These are phyloP conservation scores for Gilbertella persicaria DNA, from an alignment of 371 early-diverging fungal genomes.

Conservation along the genomic window DNA sequence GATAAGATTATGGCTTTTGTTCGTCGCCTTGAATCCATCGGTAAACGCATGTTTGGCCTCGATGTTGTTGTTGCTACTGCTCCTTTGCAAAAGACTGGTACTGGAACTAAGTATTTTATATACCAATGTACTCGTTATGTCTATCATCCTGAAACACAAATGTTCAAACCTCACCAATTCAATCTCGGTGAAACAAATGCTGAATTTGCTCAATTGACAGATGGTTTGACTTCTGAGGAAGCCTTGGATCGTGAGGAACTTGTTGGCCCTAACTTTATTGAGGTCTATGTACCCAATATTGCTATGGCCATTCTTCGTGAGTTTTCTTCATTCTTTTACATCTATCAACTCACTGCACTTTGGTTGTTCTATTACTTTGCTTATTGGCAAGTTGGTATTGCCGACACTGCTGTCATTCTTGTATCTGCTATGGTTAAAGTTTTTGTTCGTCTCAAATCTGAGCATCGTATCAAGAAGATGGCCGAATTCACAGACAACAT, in stretches of 20 bases:
- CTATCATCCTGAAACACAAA: slow-evolving; percentile 16
- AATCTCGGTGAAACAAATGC: slow-evolving; percentile 55
- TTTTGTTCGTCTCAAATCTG: slow-evolving; percentile 60
- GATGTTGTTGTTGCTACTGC: slow-evolving; percentile 47
- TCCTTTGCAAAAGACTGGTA: slow-evolving; percentile 46
- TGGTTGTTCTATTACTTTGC: slow-evolving; percentile 76
- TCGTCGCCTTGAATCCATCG: slow-evolving; percentile 24
- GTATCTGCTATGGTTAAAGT: slow-evolving; percentile 75
- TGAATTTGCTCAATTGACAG: slow-evolving; percentile 40
- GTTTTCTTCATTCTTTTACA: slow-evolving; percentile 75
- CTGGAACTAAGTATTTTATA: slow-evolving; percentile 66
- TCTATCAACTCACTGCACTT: slow-evolving; percentile 77
- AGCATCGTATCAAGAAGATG: slow-evolving; percentile 67
- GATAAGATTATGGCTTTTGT: slow-evolving; percentile 13
- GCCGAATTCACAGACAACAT: slow-evolving; percentile 60
- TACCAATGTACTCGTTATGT: slow-evolving; percentile 78
- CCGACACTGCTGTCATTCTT: slow-evolving; percentile 71
- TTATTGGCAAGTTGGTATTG: slow-evolving; percentile 76
- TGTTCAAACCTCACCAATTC: slow-evolving; percentile 62
- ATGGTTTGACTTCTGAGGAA: slow-evolving; percentile 60
- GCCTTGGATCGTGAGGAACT: slow-evolving; percentile 62
- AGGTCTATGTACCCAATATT: slow-evolving; percentile 61
- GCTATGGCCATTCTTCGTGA: slow-evolving; percentile 59
- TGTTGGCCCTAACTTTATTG: slow-evolving; percentile 73
- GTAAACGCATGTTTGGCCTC: slow-evolving; percentile 31